These are phyloP conservation scores for Jimgerdemannia flammicorona DNA, from an alignment of 192 early-diverging fungal species.

Conservation along the genomic window DNA sequence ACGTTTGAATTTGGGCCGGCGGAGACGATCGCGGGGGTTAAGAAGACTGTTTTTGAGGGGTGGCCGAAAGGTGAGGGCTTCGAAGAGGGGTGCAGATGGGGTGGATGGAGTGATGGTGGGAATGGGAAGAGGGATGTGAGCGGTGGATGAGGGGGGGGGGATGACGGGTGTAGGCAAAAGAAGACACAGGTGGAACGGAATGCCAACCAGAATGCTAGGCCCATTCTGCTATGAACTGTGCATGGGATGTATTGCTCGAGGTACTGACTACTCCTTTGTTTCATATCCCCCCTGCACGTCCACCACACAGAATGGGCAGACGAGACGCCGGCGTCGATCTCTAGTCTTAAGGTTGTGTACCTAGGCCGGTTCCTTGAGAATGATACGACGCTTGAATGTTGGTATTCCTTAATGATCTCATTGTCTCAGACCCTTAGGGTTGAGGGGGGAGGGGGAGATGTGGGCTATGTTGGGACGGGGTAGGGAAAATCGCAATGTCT, in stretches of 20 bases:
- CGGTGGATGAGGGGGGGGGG: neutral
- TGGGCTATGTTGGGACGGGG: too few relatives aligned
- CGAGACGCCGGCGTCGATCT: conserved; percentile 33
- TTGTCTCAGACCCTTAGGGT: neutral
- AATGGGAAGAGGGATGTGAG: neutral
- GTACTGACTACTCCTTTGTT: too few relatives aligned
- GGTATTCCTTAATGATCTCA: neutral
- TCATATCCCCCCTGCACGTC: neutral
- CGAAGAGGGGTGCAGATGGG: neutral
- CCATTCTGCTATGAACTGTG: too few relatives aligned
- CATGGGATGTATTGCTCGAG: neutral
- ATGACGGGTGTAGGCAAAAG: too few relatives aligned
- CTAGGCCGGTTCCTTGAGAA: conserved; percentile 43
- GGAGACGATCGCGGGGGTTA: conserved; percentile 37
- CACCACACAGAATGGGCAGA: conserved; percentile 34
- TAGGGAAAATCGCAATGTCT: neutral
- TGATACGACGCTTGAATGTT: conserved; percentile 33
- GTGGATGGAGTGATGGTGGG: neutral
- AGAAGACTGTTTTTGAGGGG: conserved; percentile 30
- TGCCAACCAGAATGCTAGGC: too few relatives aligned
- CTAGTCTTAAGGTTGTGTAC: conserved; percentile 41
- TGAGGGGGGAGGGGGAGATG: too few relatives aligned
- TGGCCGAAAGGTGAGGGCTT: conserved; percentile 36
- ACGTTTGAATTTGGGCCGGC: conserved; percentile 31
- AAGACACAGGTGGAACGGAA: too few relatives aligned